Conservation (phyloP, 2,329 filamentous ascomycete species). For the Aspergillus spinulosporus region DNA sequence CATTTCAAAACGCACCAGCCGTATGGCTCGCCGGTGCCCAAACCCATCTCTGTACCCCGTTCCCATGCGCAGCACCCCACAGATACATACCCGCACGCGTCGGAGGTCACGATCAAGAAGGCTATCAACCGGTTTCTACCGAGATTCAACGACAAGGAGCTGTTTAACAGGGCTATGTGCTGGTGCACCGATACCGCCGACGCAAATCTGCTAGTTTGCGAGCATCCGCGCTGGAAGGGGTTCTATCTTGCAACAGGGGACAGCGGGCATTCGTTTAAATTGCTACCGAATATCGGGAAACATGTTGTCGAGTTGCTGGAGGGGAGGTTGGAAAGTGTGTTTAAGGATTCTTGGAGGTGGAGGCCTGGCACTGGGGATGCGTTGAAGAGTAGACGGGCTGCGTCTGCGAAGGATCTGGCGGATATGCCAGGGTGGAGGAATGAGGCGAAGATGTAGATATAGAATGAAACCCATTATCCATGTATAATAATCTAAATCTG, state of each 20-base stretch:
- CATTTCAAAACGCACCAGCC: conserved; percentile 4
- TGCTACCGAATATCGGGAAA: conserved; percentile 5
- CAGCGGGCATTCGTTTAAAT: conserved; percentile 7
- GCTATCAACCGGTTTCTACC: conserved; percentile 4
- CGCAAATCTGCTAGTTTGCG: conserved; percentile 6
- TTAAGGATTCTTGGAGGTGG: conserved; percentile 4
- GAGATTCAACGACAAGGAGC: background rate
- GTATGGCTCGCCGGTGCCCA: background rate
- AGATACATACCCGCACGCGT: conserved; percentile 4
- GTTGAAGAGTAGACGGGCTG: conserved; percentile 1
- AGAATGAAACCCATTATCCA: background rate
- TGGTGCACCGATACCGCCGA: conserved; percentile 10
- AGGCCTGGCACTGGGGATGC: conserved; percentile 8
- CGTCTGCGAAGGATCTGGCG: conserved; percentile 4
- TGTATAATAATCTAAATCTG: background rate
- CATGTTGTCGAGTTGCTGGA: conserved; percentile 7
- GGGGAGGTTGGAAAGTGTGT: background rate
- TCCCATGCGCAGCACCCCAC: conserved; percentile 4
- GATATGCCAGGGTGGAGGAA: conserved; percentile 8
- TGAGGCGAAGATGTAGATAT: conserved; percentile 1
- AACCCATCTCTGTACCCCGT: conserved; percentile 1
- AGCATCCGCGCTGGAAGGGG: conserved; percentile 3
- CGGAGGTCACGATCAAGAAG: conserved; percentile 2
- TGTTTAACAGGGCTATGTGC: conserved; percentile 9
- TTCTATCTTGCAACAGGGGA: conserved; percentile 4